Base-by-base conservation (phyloP, 75 land plant genomes). In the Picea glauca region DNA sequence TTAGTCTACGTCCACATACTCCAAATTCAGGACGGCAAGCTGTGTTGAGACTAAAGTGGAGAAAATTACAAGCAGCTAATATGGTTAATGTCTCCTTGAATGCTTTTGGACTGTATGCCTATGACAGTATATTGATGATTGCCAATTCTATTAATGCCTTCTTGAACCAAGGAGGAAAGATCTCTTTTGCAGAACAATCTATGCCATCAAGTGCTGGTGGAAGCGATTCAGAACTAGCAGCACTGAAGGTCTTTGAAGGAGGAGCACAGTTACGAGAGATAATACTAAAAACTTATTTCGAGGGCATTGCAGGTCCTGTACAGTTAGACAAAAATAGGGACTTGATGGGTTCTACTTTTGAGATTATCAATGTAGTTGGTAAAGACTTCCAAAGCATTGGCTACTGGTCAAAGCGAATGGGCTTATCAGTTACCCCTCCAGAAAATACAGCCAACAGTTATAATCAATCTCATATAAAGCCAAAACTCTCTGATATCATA, bases 81-180 rank as follows among this genome's bases (percentile, higher is more conserved):
- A 70, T 31, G 11, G 85, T 73, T 33, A 21, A 17, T 63, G 72
- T 17, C 13, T 86, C 65, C 77, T 80, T 85, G 62, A 88, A 87
- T 80, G 75, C 86, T 18, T 94, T 90, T 82, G 94, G 86, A 7
- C 76, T 92, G 14, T 92, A 88, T 90, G 92, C 94, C 12, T 92
- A 92, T 89, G 96, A 94, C 78, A 80, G 88, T 33, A 86, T 94
- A 58, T 90, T 90, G 91, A 78, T 92, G 63, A 58, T 80, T 56
- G 94, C 92, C 26, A 81, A 74, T 67, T 31, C 83, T 5, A 62
- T 81, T 21, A 18, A 62, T 43, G 13, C 46, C 15, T 77, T 60
- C 63, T 58, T 81, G 58, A 59, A 35, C 9, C 58, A 63, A 14
- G 33, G 40, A 59, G 58, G 76, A 15, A 58, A 46, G 0, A 40